Conservation (phyloP, 306 rosid species). For the Prinsepia uniflora region DNA sequence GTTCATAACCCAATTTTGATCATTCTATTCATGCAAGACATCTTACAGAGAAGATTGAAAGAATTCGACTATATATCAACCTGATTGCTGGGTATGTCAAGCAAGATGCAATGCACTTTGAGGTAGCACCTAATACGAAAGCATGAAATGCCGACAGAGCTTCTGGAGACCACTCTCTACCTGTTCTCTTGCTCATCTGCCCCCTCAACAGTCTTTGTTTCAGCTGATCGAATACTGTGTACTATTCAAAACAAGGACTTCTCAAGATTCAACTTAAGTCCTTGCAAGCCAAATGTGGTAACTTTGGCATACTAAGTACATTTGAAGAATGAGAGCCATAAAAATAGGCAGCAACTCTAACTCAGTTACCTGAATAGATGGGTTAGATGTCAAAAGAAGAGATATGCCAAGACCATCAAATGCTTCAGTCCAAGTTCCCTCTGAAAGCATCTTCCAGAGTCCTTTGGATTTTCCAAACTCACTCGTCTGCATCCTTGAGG, state of each 20-base stretch:
- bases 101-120: conserved; percentile 87
- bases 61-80: conserved; percentile 36
- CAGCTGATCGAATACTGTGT: conserved; percentile 84
- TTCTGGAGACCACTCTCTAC: conserved; percentile 58
- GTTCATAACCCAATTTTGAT: background rate
- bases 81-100: conserved; percentile 98
- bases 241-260: conserved; percentile 40
- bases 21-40: background rate
- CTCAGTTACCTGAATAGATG: conserved; percentile 75
- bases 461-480: conserved; percentile 95
- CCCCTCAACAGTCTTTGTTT: conserved; percentile 55
- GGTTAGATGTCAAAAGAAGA: conserved; percentile 87
- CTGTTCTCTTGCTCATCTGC: conserved; percentile 43
- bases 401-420: conserved; percentile 89
- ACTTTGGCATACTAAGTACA: too few relatives aligned
- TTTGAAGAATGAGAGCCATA: background rate
- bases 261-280: conserved; percentile 22
- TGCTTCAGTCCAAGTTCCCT: conserved; percentile 83
- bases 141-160: conserved; percentile 82
- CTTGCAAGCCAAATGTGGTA: background rate
- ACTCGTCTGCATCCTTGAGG: conserved; percentile 95
- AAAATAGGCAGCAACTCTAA: background rate
- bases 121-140: conserved; percentile 78
- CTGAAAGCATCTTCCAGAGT: conserved; percentile 80
- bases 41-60: conserved; percentile 3